Base-by-base conservation (phyloP, 768 basidiomycete species). In the Obba rivulosa region DNA sequence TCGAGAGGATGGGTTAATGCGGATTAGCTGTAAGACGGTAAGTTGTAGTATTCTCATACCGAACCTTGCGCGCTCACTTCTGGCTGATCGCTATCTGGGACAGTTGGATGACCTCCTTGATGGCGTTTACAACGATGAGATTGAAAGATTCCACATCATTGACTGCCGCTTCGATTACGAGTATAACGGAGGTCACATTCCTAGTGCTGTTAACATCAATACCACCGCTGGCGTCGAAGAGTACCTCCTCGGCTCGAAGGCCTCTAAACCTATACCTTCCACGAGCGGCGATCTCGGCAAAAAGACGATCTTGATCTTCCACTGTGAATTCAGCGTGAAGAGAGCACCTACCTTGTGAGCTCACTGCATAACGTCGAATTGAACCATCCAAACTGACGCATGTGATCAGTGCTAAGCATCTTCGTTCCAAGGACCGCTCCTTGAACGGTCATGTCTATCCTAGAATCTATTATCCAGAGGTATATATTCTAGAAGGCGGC, bases 131-230 rank as follows among this genome's bases (percentile, higher is more conserved):
- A 67, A 79, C 43, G 62, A 76, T 17, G 68, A 77, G 51, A 81
- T 95, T 48, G 72, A 76, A 34, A 73, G 80, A 40, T 96, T 75
- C 65, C 77, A 87, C 57, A 69, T 99, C 49, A 85, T 99, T 57
- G 96, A 99, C 69, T 98, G 96, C 66, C 87, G 96, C 37, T 99
- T 98, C 66, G 92, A 92, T 54, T 99, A 96, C 61, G 96, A 99
- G 69, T 97, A 85, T 66, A 74, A 76, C 42, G 96, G 96, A 8
- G 96, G 96, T 0, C 96, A 98, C 69, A 81, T 98, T 55, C 79
- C 80, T 9, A 88, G 92, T 13, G 94, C 96, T 7, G 74, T 93
- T 64, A 98, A 97, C 64, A 81, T 98, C 61, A 92, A 91, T 64
- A 88, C 83, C 14, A 83, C 84, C 11, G 64, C 75, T 23, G 81